Evolutionary conservation across 2,329 filamentous ascomycete genomes (phyloP), one percentile per base, ranked within the genome.

Genomic region (Paracorniculantispora psalliotae): DNA sequence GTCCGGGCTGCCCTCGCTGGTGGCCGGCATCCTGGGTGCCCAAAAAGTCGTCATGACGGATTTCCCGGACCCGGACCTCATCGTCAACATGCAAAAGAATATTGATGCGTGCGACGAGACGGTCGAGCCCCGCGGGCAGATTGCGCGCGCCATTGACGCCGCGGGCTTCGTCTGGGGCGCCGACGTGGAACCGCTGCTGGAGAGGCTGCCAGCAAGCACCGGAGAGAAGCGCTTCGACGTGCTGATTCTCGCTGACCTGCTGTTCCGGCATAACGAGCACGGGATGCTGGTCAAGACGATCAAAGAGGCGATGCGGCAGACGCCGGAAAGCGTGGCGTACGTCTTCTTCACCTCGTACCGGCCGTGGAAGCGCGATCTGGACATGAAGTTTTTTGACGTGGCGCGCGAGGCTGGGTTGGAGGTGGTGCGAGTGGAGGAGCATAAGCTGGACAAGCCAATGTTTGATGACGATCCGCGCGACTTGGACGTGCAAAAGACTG

Each of bases 261-360:
- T 97, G 3, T 97, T 97, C 76, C 90, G 94, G 61, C 92, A 97
- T 71, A 89, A 87, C 4, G 92, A 96, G 76, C 93, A 97, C 69
- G 78, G 75, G 2, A 91, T 90, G 67, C 79, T 97, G 61, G 79
- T 96, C 63, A 80, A 82, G 63, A 91, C 88, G 4, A 83, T 97
- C 61, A 77, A 82, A 67, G 71, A 81, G 68, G 90, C 88, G 17
- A 73, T 97, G 67, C 82, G 80, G 65, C 79, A 75, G 62, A 72
- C 75, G 3, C 66, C 71, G 3, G 76, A 77, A 2, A 84, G 87
- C 51, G 81, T 80, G 57, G 91, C 92, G 2, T 83, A 92, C 66
- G 92, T 97, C 8, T 96, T 97, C 72, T 97, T 97, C 76, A 96
- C 92, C 0, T 92, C 91, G 21, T 96, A 97, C 74, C 81, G 94